Conservation (phyloP, 805 yeast genomes). For the Nakazawaea holstii region DNA sequence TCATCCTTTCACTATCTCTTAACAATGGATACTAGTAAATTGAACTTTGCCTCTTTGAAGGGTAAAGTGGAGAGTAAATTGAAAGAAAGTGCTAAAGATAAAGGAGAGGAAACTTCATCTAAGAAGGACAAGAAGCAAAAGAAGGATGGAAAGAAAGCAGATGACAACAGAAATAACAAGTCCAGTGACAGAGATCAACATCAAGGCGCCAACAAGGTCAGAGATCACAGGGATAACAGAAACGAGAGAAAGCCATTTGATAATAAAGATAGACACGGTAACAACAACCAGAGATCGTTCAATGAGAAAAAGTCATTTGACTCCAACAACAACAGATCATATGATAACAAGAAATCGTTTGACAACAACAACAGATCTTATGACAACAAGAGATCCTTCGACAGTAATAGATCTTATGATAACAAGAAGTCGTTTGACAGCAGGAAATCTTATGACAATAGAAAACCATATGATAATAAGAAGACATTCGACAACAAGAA, state of each 20-base stretch:
- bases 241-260: no score
- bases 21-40: slow-evolving; percentile 37
- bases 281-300: no score
- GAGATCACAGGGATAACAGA: no score
- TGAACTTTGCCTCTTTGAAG: slow-evolving; percentile 53
- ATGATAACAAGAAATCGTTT: no score
- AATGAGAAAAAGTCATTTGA: no score
- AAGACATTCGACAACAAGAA: background rate
- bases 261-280: no score
- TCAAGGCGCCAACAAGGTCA: background rate
- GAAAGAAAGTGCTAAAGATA: slow-evolving; percentile 16
- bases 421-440: no score
- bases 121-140: slow-evolving; percentile 18
- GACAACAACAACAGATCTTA: no score
- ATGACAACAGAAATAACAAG: slow-evolving; percentile 12
- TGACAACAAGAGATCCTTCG: no score
- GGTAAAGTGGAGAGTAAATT: slow-evolving; percentile 59
- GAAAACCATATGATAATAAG: background rate
- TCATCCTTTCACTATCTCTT: background rate
- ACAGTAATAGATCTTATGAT: no score
- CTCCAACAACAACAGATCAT: no score
- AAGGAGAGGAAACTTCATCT: slow-evolving; percentile 14
- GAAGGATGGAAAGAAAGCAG: slow-evolving; percentile 14
- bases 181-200: background rate
- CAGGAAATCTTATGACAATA: background rate